A percentile compares a stretch with the other conserved stretches of the same genome.
These are phyloP conservation scores for Colletotrichum gloeosporioides DNA, from an alignment of 2,329 filamentous ascomycete species.

Conservation along the genomic window DNA sequence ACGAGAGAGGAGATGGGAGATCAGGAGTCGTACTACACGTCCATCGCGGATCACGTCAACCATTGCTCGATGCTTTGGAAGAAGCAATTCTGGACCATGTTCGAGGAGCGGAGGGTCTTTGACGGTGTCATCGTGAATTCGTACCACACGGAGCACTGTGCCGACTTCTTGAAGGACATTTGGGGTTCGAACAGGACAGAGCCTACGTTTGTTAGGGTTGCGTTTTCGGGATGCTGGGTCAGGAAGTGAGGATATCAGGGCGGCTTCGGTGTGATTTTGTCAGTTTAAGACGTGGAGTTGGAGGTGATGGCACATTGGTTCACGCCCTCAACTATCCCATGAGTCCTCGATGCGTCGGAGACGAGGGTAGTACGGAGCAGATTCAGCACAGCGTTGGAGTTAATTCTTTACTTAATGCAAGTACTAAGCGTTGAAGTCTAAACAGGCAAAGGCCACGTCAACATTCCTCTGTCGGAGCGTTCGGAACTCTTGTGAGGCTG, in stretches of 20 bases:
- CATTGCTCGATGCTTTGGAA: slow-evolving; percentile 31
- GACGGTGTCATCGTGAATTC: slow-evolving; percentile 26
- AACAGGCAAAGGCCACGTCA: no score
- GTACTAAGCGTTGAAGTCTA: neutral
- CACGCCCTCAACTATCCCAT: neutral
- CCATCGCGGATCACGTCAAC: slow-evolving; percentile 27
- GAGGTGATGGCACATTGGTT: neutral
- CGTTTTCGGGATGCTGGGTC: neutral
- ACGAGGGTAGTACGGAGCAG: fast-evolving
- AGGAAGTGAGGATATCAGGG: neutral
- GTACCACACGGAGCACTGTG: slow-evolving; percentile 31
- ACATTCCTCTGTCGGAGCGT: no score
- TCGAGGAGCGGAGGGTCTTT: slow-evolving; percentile 22
- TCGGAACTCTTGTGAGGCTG: no score
- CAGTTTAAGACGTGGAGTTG: neutral
- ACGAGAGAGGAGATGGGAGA: slow-evolving; percentile 26
- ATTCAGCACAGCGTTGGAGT: neutral
- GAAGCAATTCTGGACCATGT: slow-evolving; percentile 30
- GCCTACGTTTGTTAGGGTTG: slow-evolving; percentile 3
- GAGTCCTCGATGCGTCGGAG: fast-evolving
- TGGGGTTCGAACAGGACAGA: slow-evolving; percentile 2
- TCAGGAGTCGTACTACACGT: slow-evolving; percentile 26
- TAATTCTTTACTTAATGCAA: neutral
- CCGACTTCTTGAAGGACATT: slow-evolving; percentile 16
- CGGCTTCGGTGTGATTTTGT: neutral